Base-by-base conservation (phyloP, 352 stramenopile genomes). In the Plasmopara halstedii region DNA sequence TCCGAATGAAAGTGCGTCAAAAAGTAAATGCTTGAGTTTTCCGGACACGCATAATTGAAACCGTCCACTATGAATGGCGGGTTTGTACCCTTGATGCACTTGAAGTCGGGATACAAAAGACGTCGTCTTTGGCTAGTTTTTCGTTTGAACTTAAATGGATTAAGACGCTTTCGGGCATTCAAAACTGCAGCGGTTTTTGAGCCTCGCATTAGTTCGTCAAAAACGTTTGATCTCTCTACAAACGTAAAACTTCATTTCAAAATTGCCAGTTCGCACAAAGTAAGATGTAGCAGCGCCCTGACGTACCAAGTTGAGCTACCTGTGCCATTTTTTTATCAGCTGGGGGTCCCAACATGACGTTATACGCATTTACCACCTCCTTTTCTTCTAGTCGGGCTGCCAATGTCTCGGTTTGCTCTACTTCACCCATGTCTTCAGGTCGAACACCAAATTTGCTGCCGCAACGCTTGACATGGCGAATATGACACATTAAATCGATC, bases 1-100 rank as follows among this genome's bases (percentile, higher is more conserved):
- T 99, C 95, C 9, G 80, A 94, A 67, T 99, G 95, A 59, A 98
- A 99, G 67, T 99, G 95, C 15, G 94, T 97, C 31, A 99, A 73
- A 50, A 99, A 98, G 48, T 98, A 98, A 37, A 88, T 63, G 40
- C 62, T 91, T 10, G 73, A 88, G 8, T 89, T 67, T 27, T 72
- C 33, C 32, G 80, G 81, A 34, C 58, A 83, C 2, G 83, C 78
- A 48, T 88, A 89, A n/a, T 71, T 60, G 46, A 95, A 95, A 11
- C 84, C 84, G 35, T 95, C 84, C 25, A 95, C 83, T 18, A 95
- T 83, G 51, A 89, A 90, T n/a, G 73, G 67, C 8, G 79, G 79
- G 18, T 76, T 63, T 8, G 82, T 91, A 20, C 79, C 82, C 4
- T 64, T 50, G 46, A 94, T 87, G 43, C 74, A 70, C 50, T 94